A percentile compares a stretch with the other conserved stretches of the same genome.
Conservation (phyloP, 148 eudicot species). For the Dysphania ambrosioides region DNA sequence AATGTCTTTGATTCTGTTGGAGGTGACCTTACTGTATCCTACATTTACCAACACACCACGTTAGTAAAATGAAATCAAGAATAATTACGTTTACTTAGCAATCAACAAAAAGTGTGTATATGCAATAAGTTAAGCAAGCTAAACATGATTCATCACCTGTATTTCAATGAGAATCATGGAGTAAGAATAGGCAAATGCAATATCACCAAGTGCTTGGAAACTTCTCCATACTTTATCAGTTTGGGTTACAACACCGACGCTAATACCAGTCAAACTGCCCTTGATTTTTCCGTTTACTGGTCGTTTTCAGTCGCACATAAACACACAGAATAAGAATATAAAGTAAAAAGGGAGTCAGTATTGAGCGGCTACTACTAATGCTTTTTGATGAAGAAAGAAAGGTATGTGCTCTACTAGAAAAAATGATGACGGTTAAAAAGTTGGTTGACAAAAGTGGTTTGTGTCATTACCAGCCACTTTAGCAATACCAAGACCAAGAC, state of each 20-base stretch:
- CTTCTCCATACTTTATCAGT: constrained; percentile 60
- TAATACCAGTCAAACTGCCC: constrained; percentile 46
- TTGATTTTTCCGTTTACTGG: constrained; percentile 26
- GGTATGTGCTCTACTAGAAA: background rate
- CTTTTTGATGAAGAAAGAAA: background rate
- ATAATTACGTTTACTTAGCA: background rate
- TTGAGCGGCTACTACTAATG: constrained; percentile 2
- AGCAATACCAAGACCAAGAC: constrained; percentile 72
- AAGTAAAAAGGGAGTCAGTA: background rate
- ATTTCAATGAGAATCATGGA: constrained; percentile 68
- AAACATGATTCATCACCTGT: constrained; percentile 27
- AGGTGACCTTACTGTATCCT: constrained; percentile 47
- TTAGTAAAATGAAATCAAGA: background rate
- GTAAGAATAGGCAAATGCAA: constrained; percentile 75
- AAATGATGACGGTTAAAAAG: background rate
- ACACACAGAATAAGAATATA: background rate
- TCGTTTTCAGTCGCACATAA: constrained; percentile 3
- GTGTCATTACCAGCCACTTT: constrained; percentile 56
- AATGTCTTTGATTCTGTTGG: constrained; percentile 53
- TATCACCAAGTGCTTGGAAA: constrained; percentile 68
- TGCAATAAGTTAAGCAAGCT: background rate
- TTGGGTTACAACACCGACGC: constrained; percentile 50
- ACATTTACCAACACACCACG: background rate
- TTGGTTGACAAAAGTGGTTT: constrained; percentile 21
- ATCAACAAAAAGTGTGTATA: background rate